Evolutionary conservation across 2,329 filamentous ascomycete genomes (phyloP), one percentile per base, ranked within the genome.

Genomic region (Westerdykella ornata): DNA sequence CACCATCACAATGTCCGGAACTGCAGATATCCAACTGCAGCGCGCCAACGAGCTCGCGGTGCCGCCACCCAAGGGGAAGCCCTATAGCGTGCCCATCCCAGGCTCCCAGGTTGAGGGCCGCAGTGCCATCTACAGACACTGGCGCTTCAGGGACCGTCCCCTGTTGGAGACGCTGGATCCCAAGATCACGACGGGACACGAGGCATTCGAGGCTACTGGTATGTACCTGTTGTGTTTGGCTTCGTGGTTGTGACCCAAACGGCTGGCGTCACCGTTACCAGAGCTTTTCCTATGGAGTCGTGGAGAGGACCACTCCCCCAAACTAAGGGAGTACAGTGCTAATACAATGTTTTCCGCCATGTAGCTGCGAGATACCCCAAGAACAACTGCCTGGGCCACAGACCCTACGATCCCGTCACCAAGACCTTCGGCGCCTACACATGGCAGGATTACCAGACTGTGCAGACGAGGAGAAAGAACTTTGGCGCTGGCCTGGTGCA

Each of bases 401-500:
- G 92, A 49, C 78, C 84, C 4, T 97, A 87, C 76, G 82, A 94
- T 65, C 67, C 84, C 3, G 69, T 68, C 29, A 86, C 81, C 37
- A 83, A 88, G 70, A 76, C 77, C 1, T 95, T 79, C 68, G 81
- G 83, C 44, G 78, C 79, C 51, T 98, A 85, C 62, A 75, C 82
- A 45, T 97, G 89, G 88, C 70, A 89, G 54, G 85, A 82, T 44
- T 97, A 94, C 59, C 75, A 74, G 56, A 80, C 92, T 46, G 77
- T 90, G n/a, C 81, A 84, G 45, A 76, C 79, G 69, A 79, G 89
- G 60, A 81, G 86, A 60, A 84, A 83, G 61, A 86, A 92, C 64
- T 78, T 96, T 53, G 92, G 92, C 49, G 84, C 83, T 30, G 92
- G 90, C 44, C 68, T 97, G 36, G 82, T 89, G 30, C 84, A 92